Base-by-base conservation (phyloP, 23 red algal species). In the Gracilaria caudata region DNA sequence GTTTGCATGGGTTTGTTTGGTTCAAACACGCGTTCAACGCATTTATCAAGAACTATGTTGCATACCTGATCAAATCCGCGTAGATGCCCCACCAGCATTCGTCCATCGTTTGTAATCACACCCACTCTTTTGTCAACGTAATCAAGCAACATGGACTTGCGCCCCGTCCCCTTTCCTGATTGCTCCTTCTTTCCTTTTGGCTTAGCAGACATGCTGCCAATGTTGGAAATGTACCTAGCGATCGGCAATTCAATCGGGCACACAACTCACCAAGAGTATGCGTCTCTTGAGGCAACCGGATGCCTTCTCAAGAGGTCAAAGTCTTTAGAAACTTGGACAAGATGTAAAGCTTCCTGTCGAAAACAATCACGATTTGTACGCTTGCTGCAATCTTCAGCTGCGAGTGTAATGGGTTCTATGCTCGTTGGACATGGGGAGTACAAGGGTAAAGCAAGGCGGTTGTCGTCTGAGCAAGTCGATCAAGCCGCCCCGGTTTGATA, bases 31-130 rank as follows among this genome's bases (percentile, higher is more conserved):
- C 90, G 90, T 63, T 93, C 90, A 43, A 84, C 70, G 35, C 47
- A 84, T 60, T 93, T 51, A 7, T 83, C 80, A 65, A 93, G 44
- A 56, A 93, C 71, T 3, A 86, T 58, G n/a, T 93, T 93, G 80
- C 81, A 79, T 39, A 86, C 81, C 81, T 93, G 90, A 72, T 93
- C 90, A 45, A 85, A 93, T 37, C 90, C 90, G 0, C 45, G 80
- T 32, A 93, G 29, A 49, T 28, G 41, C 5, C 90, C 90, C n/a
- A 77, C 43, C 4, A 93, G 30, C 60, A 71, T 84, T 9, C 90
- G 90, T 36, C 90, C 90, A 64, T 93, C 90, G 75, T 85, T 84
- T 32, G 90, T 93, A 40, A 93, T 84, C 38, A 93, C 90, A 35
- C 57, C 76, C 13, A 93, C 90, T 56, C 45, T 34, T 68, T 93